Evolutionary conservation across 164 flowering plant species (phyloP).

Genomic region (Buxus sempervirens): DNA sequence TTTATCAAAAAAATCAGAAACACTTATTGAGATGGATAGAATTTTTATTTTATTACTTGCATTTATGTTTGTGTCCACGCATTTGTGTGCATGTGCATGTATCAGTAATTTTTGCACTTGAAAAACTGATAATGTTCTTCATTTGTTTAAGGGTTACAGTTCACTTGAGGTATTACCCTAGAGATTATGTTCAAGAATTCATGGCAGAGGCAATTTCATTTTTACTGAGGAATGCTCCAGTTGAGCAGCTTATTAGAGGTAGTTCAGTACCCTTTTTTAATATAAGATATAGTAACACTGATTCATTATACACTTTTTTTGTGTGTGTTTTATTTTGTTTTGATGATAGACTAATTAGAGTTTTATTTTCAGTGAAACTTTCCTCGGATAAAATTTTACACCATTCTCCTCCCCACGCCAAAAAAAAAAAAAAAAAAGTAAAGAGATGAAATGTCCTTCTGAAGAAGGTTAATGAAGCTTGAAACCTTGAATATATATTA

Average conservation of each 20-base stretch:
- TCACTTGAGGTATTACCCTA: constrained; percentile 66
- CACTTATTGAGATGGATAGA: no score
- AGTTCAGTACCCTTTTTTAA: constrained; percentile 5
- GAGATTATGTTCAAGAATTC: constrained; percentile 76
- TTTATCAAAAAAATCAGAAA: no score
- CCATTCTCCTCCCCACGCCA: no score
- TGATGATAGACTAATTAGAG: background rate
- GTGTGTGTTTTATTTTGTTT: background rate
- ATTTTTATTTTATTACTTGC: no score
- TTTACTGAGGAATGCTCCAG: constrained; percentile 74
- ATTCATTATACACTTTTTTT: background rate
- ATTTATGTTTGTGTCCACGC: no score
- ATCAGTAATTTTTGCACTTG: no score
- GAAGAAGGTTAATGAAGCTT: no score
- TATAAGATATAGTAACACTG: background rate
- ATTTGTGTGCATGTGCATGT: no score
- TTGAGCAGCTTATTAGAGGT: constrained; percentile 66
- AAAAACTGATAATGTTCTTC: background rate
- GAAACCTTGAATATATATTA: no score
- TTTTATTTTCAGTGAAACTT: background rate
- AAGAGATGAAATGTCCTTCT: no score
- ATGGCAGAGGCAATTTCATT: constrained; percentile 82
- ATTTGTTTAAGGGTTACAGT: constrained; percentile 45
- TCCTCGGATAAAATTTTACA: no score
- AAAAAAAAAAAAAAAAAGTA: no score